Evolutionary conservation across 2,329 filamentous ascomycete genomes (phyloP).

Genomic region (Pestalotiopsis fici): DNA sequence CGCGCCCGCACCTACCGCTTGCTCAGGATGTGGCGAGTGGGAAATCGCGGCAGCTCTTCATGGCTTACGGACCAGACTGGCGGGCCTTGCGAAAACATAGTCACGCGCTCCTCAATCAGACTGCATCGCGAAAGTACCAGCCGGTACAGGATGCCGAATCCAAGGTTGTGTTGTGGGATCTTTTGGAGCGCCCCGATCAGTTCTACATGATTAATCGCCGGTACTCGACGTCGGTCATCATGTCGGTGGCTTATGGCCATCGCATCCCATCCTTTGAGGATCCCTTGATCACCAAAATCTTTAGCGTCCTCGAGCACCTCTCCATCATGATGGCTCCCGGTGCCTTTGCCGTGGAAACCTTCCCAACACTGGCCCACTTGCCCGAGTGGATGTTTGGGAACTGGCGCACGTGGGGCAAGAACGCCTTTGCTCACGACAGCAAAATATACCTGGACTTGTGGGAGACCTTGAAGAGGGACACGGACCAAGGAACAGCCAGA

Average conservation of each 20-base stretch:
- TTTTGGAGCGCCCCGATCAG: background rate
- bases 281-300: conserved; percentile 2
- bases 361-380: background rate
- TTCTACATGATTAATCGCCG: conserved; percentile 5
- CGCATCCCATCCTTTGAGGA: conserved; percentile 18
- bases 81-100: background rate
- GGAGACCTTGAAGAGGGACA: background rate
- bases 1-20: background rate
- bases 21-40: conserved; percentile 17
- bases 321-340: background rate
- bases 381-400: background rate
- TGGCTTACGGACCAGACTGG: conserved; percentile 11
- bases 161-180: background rate
- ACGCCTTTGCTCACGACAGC: background rate
- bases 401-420: background rate
- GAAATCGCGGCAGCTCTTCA: background rate
- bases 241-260: background rate
- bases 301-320: background rate
- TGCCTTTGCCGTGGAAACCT: background rate
- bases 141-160: conserved; percentile 2
- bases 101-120: background rate
- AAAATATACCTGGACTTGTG: background rate
- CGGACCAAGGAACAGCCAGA: background rate
- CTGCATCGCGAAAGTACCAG: background rate
- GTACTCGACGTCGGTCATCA: conserved; percentile 3